A percentile compares a stretch with the other conserved stretches of the same genome.
phyloP scores from a whole-genome alignment of 371 early-diverging fungal species.

The Rhizopus stolonifer region DNA sequence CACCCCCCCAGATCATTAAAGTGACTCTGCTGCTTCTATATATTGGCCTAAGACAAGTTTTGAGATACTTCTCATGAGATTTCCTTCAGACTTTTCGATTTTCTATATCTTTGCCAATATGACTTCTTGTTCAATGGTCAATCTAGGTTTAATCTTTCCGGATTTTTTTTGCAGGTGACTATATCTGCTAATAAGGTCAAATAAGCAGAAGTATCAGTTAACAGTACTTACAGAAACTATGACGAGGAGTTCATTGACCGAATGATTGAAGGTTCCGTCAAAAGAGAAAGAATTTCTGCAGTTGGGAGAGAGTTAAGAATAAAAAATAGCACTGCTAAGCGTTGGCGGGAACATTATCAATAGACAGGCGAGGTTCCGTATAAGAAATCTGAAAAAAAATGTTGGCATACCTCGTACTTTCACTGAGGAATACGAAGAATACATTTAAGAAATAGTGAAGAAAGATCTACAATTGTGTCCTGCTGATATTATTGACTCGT shows the following conservation, averaged over 20 bases:
- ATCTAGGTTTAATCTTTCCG: too few species aligned
- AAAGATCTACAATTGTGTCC: constrained; percentile 8
- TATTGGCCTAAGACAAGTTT: too few species aligned
- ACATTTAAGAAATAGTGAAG: constrained; percentile 5
- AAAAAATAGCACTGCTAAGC: constrained; percentile 8
- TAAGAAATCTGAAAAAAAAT: constrained; percentile 9
- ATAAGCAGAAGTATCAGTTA: constrained; percentile 1
- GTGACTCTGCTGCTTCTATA: too few species aligned
- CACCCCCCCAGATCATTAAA: too few species aligned
- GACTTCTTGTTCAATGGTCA: too few species aligned
- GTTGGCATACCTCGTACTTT: constrained; percentile 3
- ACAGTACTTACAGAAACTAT: constrained; percentile 7
- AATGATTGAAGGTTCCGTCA: constrained; percentile 3
- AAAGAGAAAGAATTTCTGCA: constrained; percentile 3
- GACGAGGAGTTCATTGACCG: constrained; percentile 9
- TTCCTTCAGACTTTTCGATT: too few species aligned
- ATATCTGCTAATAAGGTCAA: constrained; percentile 5
- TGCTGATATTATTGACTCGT: constrained; percentile 6
- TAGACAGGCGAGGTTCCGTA: constrained; percentile 7
- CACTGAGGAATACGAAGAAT: constrained; percentile 8
- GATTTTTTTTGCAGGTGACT: too few species aligned
- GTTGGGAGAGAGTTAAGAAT: constrained; percentile 4
- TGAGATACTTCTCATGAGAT: too few species aligned
- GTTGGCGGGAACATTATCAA: constrained; percentile 10
- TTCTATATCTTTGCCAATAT: too few species aligned